Percentiles rank a stretch among this genome's conserved stretches.
Conservation (phyloP, 2,329 filamentous ascomycete species). For the Cyphellophora europaea region DNA sequence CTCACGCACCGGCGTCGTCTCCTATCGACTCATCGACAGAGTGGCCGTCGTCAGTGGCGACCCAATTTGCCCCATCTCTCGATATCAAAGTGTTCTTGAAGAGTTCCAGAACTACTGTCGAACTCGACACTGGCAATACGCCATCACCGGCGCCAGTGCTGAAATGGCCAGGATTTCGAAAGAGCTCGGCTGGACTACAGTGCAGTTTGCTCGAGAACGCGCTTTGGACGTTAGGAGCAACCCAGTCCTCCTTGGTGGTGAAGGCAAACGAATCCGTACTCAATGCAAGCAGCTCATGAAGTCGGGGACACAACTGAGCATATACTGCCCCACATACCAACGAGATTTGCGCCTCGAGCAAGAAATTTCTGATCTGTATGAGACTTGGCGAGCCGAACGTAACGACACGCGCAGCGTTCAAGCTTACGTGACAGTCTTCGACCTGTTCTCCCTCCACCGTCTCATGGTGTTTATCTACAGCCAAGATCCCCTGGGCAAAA, state of each 20-base stretch:
- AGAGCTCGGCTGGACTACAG: slow-evolving; percentile 24
- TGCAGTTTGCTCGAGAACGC: slow-evolving; percentile 30
- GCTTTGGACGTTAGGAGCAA: slow-evolving; percentile 33
- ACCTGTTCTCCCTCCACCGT: slow-evolving; percentile 28
- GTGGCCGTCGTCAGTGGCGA: slow-evolving; percentile 31
- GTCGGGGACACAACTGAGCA: slow-evolving; percentile 23
- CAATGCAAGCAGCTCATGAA: slow-evolving; percentile 29
- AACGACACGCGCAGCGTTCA: slow-evolving; percentile 24
- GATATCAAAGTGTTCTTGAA: slow-evolving; percentile 21
- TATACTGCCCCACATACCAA: slow-evolving; percentile 26
- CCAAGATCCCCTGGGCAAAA: slow-evolving; percentile 19
- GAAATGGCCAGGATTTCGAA: slow-evolving; percentile 24
- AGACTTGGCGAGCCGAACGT: slow-evolving; percentile 27
- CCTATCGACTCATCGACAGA: slow-evolving; percentile 26
- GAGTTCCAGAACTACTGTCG: slow-evolving; percentile 28
- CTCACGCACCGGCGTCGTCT: slow-evolving; percentile 25
- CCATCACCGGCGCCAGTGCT: slow-evolving; percentile 28
- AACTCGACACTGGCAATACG: slow-evolving; percentile 23
- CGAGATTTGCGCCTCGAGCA: slow-evolving; percentile 24
- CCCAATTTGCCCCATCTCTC: slow-evolving; percentile 24
- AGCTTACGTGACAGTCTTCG: slow-evolving; percentile 32
- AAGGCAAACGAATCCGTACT: slow-evolving; percentile 28
- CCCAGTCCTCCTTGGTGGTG: slow-evolving; percentile 25
- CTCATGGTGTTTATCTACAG: slow-evolving; percentile 34
- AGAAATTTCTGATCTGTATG: slow-evolving; percentile 26